A percentile compares a stretch with the other conserved stretches of the same genome.
phyloP scores from a whole-genome alignment of 768 basidiomycete species.

The Boletus rubropictus region DNA sequence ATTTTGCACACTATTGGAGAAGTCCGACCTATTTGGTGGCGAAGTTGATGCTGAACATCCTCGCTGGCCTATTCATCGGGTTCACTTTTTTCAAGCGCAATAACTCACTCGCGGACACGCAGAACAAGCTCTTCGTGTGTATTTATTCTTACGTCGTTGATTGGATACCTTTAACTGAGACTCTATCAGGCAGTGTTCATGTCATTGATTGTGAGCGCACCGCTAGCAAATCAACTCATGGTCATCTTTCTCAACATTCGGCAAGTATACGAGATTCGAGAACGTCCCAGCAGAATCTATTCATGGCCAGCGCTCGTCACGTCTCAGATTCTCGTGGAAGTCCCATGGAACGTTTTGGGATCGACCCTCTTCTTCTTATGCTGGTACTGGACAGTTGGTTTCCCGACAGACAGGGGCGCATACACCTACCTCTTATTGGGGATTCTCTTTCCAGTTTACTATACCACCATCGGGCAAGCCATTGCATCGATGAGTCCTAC shows the following conservation, averaged over 20 bases:
- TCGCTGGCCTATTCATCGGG: conserved; percentile 50
- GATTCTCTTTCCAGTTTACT: conserved; percentile 54
- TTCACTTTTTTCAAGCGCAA: conserved; percentile 61
- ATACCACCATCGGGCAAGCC: conserved; percentile 55
- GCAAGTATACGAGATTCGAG: conserved; percentile 59
- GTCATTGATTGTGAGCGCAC: conserved; percentile 45
- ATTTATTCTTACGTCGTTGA: conserved; percentile 8
- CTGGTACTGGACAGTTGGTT: conserved; percentile 71
- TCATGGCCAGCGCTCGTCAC: conserved; percentile 56
- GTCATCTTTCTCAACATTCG: conserved; percentile 55
- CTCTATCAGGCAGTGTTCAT: conserved; percentile 46
- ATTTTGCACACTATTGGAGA: conserved; percentile 46
- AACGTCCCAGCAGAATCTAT: conserved; percentile 61
- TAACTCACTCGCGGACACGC: conserved; percentile 49
- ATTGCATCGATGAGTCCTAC: conserved; percentile 58
- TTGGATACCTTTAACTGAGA: background rate
- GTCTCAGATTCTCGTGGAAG: conserved; percentile 49
- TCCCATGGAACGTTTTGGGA: conserved; percentile 58
- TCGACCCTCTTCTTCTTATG: conserved; percentile 55
- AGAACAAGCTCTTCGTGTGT: conserved; percentile 61
- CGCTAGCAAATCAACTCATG: conserved; percentile 60
- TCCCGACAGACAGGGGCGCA: conserved; percentile 47
- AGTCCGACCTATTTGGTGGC: conserved; percentile 56
- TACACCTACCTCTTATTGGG: conserved; percentile 53
- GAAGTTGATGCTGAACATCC: conserved; percentile 50